phyloP scores from a whole-genome alignment of 2,329 filamentous ascomycete species.

The Ploettnerulaceae sp. region DNA sequence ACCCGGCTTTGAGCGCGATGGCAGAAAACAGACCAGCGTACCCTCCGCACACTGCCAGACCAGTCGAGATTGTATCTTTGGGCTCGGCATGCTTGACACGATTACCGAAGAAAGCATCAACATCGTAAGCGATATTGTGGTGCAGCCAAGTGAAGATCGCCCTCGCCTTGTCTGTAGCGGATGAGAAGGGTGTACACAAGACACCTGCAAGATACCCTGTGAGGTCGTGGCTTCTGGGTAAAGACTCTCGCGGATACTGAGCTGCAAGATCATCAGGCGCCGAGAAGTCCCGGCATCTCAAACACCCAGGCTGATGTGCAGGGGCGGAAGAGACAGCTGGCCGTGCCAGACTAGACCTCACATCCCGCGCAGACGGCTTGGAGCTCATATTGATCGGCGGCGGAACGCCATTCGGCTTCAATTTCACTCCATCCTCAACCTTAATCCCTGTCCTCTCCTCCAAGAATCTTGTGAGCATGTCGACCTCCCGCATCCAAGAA shows the following conservation, averaged over 20 bases:
- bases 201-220: conserved; percentile 71
- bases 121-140: conserved; percentile 86
- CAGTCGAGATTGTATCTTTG: conserved; percentile 66
- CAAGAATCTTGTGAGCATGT: conserved; percentile 25
- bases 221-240: conserved; percentile 57
- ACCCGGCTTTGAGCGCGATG: conserved; percentile 71
- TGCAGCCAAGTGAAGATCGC: conserved; percentile 95
- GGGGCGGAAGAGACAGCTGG: conserved; percentile 18
- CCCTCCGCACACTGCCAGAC: conserved; percentile 85
- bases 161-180: conserved; percentile 82
- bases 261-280: conserved; percentile 72
- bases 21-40: conserved; percentile 80
- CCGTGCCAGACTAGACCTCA: conserved; percentile 39
- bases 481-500: conserved; percentile 17
- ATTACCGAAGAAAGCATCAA: conserved; percentile 69
- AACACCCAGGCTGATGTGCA: too few relatives aligned
- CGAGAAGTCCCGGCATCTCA: conserved; percentile 85
- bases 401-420: conserved; percentile 21
- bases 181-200: conserved; percentile 74
- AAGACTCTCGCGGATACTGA: conserved; percentile 65
- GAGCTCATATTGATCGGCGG: conserved; percentile 31
- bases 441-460: conserved; percentile 26
- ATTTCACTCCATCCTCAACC: conserved; percentile 14
- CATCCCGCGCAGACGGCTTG: conserved; percentile 40
- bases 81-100: conserved; percentile 63